Evolutionary conservation across 1,284 basidiomycete genomes (phyloP).

Genomic region (Moniliella sp.): DNA sequence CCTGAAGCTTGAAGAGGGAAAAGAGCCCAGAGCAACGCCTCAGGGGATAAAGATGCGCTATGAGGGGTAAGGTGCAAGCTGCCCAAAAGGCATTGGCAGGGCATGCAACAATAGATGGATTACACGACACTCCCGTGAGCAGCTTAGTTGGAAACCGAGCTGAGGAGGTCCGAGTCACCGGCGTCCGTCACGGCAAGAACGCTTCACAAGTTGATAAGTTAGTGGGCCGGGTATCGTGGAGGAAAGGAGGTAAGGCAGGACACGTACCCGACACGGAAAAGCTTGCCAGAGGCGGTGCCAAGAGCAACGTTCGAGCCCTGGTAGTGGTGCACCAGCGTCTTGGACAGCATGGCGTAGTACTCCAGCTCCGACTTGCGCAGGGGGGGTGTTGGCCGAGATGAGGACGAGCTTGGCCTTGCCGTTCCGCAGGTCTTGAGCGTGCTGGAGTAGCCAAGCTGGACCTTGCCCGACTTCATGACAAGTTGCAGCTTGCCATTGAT

Average conservation of each 20-base stretch:
- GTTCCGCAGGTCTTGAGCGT: constrained; percentile 91
- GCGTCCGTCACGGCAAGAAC: constrained; percentile 92
- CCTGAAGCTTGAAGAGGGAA: no score
- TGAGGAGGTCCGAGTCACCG: constrained; percentile 77
- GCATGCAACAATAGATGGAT: no score
- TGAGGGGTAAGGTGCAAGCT: no score
- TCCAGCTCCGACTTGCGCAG: constrained; percentile 97
- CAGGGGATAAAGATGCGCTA: no score
- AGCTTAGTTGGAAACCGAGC: no score
- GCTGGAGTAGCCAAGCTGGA: constrained; percentile 38
- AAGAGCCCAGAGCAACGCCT: no score
- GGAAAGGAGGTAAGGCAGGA: neutral
- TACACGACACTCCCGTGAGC: no score
- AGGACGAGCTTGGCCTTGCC: constrained; percentile 98
- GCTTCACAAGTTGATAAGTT: constrained; percentile 32
- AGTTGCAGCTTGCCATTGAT: constrained; percentile 86
- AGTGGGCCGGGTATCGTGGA: no score
- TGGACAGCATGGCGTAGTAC: constrained; percentile 96
- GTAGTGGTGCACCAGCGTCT: constrained; percentile 85
- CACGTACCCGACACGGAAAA: no score
- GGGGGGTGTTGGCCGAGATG: constrained; percentile 95
- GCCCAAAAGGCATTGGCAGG: no score
- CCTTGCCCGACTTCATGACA: constrained; percentile 67
- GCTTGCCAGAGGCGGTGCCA: constrained; percentile 92
- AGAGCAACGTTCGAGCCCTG: constrained; percentile 86